These are phyloP conservation scores for Fragaria ananassa DNA, from an alignment of 306 rosid genomes.

Conservation along the genomic window DNA sequence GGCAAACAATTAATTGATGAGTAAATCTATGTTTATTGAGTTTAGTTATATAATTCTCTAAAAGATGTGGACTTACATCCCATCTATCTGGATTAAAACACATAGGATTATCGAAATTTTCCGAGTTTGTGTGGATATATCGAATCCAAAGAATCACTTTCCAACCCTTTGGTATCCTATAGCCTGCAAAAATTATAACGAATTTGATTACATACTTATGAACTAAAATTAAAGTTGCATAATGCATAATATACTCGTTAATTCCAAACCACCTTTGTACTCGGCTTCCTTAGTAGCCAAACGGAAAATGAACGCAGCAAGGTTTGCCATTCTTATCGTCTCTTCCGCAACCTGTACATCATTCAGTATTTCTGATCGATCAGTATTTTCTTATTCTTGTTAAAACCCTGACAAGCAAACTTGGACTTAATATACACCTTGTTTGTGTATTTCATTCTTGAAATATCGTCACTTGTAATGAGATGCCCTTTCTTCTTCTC, in stretches of 20 bases:
- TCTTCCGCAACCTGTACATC: slow-evolving; percentile 42
- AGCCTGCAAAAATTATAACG: slow-evolving; percentile 17
- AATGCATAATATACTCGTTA: neutral
- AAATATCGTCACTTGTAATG: slow-evolving; percentile 35
- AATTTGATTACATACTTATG: neutral
- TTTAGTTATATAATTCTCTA: neutral
- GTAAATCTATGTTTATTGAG: neutral
- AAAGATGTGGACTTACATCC: slow-evolving; percentile 10
- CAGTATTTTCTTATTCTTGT: neutral
- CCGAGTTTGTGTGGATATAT: slow-evolving; percentile 23
- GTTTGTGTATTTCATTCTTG: slow-evolving; percentile 34
- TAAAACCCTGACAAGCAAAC: neutral
- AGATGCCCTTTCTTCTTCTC: slow-evolving; percentile 18
- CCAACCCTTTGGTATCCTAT: slow-evolving; percentile 27
- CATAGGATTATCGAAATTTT: slow-evolving; percentile 30
- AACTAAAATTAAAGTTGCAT: neutral
- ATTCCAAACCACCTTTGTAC: slow-evolving; percentile 25
- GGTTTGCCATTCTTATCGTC: slow-evolving; percentile 38
- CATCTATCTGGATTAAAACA: slow-evolving; percentile 31
- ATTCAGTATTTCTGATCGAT: slow-evolving; percentile 2
- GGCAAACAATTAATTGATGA: neutral
- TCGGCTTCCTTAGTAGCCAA: slow-evolving; percentile 23
- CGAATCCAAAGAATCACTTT: slow-evolving; percentile 18
- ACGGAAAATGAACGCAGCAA: slow-evolving; percentile 28
- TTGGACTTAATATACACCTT: slow-evolving; percentile 11